Percentiles rank a stretch among this genome's conserved stretches.
These are phyloP conservation scores for Sporisorium reilianum DNA, from an alignment of 1,284 basidiomycete species.

Conservation along the genomic window DNA sequence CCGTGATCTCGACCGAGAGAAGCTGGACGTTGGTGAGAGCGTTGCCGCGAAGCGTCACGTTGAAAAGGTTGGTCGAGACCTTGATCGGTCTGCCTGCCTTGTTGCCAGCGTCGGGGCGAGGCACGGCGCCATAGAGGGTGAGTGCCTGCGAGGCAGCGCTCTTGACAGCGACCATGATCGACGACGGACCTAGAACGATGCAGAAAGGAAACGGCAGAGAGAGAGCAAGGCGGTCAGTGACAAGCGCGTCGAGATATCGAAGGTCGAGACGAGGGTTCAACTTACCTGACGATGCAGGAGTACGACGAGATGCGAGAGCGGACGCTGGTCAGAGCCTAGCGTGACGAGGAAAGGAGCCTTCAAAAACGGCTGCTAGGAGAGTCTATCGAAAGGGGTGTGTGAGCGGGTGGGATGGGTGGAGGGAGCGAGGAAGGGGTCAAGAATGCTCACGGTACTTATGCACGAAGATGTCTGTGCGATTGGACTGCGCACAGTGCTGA, in stretches of 20 bases:
- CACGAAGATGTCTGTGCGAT: too few species aligned
- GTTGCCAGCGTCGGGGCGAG: slow-evolving; percentile 51
- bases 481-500: too few species aligned
- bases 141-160: slow-evolving; percentile 15
- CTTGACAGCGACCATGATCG: slow-evolving; percentile 19
- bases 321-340: neutral
- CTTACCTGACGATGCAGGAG: neutral
- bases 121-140: slow-evolving; percentile 31
- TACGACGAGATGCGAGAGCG: neutral
- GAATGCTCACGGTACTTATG: too few species aligned
- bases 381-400: too few species aligned
- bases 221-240: neutral
- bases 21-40: slow-evolving; percentile 23
- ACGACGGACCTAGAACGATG: neutral
- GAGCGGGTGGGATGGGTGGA: too few species aligned
- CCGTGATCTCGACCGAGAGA: slow-evolving; percentile 42
- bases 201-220: too few species aligned
- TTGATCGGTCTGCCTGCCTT: slow-evolving; percentile 35
- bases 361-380: too few species aligned
- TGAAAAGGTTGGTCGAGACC: slow-evolving; percentile 40
- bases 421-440: too few species aligned
- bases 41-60: slow-evolving; percentile 1
- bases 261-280: neutral
- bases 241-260: neutral
- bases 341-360: neutral